A percentile compares a stretch with the other conserved stretches of the same genome.
phyloP scores from a whole-genome alignment of 129 eudicot species.

The Glebionis coronaria region DNA sequence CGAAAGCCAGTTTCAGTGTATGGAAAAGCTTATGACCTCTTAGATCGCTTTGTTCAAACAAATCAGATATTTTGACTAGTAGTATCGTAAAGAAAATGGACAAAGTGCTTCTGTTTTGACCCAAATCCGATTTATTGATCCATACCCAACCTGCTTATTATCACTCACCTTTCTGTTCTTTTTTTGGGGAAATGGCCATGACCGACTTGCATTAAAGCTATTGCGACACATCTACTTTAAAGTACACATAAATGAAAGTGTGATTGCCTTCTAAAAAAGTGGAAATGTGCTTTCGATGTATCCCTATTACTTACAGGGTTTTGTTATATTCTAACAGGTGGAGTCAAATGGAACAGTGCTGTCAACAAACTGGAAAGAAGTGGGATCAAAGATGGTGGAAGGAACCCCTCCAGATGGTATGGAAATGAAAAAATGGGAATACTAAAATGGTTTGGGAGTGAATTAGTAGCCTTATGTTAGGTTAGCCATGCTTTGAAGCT shows the following conservation, averaged over 20 bases:
- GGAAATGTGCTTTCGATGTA: background rate
- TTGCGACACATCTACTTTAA: background rate
- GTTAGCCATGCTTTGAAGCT: constrained; percentile 28
- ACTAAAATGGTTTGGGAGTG: constrained; percentile 17
- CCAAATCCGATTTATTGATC: no score
- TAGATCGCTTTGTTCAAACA: background rate
- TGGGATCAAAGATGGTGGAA: constrained; percentile 77
- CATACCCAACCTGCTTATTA: no score
- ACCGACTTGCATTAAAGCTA: no score
- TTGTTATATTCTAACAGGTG: constrained; percentile 34
- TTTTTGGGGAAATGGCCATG: background rate
- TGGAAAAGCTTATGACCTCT: no score
- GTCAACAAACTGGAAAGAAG: constrained; percentile 98
- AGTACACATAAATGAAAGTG: no score
- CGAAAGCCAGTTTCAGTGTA: no score
- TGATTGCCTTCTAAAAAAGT: no score
- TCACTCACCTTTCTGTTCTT: no score
- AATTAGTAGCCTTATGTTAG: constrained; percentile 5
- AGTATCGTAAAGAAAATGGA: no score
- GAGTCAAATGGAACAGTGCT: constrained; percentile 95
- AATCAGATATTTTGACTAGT: no score
- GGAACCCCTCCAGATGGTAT: constrained; percentile 94
- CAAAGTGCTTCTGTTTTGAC: background rate
- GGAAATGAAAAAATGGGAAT: constrained; percentile 94
- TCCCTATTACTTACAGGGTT: background rate